Evolutionary conservation across 2,329 filamentous ascomycete species (phyloP).

Genomic region (Monosporascus sp.): DNA sequence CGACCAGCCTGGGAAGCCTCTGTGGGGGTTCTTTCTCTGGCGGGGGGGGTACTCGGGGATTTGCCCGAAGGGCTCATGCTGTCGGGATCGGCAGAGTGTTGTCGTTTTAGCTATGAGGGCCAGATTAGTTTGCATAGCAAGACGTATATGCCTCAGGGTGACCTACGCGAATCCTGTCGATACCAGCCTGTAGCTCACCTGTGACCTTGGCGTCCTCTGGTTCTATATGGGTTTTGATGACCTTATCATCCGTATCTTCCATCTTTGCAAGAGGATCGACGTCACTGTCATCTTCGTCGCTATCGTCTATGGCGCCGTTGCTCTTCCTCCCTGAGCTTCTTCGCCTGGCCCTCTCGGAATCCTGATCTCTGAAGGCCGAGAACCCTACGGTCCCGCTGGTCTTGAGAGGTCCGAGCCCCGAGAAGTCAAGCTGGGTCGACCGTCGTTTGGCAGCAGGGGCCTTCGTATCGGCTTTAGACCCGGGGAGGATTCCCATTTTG

Average conservation of each 20-base stretch:
- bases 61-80: slow-evolving; percentile 37
- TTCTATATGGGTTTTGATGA: slow-evolving; percentile 52
- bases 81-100: slow-evolving; percentile 68
- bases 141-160: background rate
- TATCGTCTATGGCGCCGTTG: slow-evolving; percentile 59
- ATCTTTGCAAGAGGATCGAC: slow-evolving; percentile 57
- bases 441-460: slow-evolving; percentile 66
- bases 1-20: slow-evolving; percentile 28
- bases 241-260: slow-evolving; percentile 58
- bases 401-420: slow-evolving; percentile 77
- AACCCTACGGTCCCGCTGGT: slow-evolving; percentile 86
- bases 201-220: slow-evolving; percentile 68
- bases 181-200: slow-evolving; percentile 72
- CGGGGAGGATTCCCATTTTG: slow-evolving; percentile 86
- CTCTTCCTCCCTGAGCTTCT: slow-evolving; percentile 58
- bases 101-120: slow-evolving; percentile 63
- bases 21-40: slow-evolving; percentile 35
- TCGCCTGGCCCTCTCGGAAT: slow-evolving; percentile 49
- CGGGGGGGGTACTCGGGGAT: slow-evolving; percentile 38
- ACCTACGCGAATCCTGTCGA: slow-evolving; percentile 74
- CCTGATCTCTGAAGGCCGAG: slow-evolving; percentile 74
- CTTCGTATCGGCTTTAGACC: slow-evolving; percentile 58
- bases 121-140: slow-evolving; percentile 15
- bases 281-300: slow-evolving; percentile 67
- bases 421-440: slow-evolving; percentile 79